phyloP scores from a whole-genome alignment of 2,329 filamentous ascomycete genomes.

The Ceratocystis alfenasii region DNA sequence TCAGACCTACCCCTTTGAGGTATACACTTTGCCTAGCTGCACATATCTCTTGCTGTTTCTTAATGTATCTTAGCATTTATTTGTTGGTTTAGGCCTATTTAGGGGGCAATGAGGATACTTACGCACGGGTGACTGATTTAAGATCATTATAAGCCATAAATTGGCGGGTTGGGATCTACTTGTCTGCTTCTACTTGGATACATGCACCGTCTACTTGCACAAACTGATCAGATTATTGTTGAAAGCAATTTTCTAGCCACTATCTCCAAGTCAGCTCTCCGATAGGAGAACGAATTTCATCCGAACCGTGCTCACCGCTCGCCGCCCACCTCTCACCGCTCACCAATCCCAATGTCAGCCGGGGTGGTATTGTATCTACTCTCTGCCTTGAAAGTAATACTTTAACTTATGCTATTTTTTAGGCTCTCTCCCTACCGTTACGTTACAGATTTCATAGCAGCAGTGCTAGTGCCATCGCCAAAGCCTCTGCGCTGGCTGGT shows the following conservation, averaged over 20 bases:
- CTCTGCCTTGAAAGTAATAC: conserved; percentile 31
- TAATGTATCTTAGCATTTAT: too few species aligned
- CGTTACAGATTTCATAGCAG: not conserved
- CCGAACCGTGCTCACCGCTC: conserved; percentile 30
- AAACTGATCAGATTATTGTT: too few species aligned
- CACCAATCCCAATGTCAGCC: conserved; percentile 33
- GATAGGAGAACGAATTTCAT: not conserved
- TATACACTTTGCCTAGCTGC: too few species aligned
- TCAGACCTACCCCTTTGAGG: too few species aligned
- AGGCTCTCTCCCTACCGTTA: not conserved
- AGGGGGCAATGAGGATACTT: too few species aligned
- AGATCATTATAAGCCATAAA: too few species aligned
- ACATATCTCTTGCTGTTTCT: too few species aligned
- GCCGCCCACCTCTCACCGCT: conserved; percentile 30
- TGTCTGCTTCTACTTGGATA: not conserved
- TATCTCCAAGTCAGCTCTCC: not conserved
- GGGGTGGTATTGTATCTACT: conserved; percentile 30
- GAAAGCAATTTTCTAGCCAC: not conserved
- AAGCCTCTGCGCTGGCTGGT: not conserved
- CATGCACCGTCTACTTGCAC: not conserved
- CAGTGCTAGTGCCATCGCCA: not conserved
- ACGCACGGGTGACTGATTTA: too few species aligned
- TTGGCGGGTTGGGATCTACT: not conserved
- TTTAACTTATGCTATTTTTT: not conserved
- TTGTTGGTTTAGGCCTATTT: too few species aligned